Base-by-base conservation (phyloP, 2,329 filamentous ascomycete species). In the Epichloe bromicola region DNA sequence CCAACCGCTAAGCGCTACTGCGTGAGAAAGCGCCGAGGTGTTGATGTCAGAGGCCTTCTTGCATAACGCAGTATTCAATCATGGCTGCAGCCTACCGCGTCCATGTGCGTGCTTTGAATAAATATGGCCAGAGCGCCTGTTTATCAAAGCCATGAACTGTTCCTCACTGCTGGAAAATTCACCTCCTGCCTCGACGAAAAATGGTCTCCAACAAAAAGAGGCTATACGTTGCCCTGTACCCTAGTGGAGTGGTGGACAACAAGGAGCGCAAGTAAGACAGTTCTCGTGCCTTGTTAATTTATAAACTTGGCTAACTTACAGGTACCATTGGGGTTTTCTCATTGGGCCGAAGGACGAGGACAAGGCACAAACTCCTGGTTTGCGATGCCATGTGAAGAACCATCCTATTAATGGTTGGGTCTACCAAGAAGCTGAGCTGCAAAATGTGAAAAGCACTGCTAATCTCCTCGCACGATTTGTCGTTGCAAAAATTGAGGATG, bases 401-500 rank as follows among this genome's bases (percentile, higher is more conserved):
- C 39, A 20, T 1, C 51, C 54, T 0, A 1, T 49, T 5, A 7
- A 42, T 0, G 55, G 52, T 11, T 67, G 64, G 63, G 11, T 55
- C 0, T 66, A 62, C 37, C 61, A 65, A 33, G 60, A 65, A 17
- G 2, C 36, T 0, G 0, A 14, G 7, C 14, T 62, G 1, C 2
- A n/a, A 0, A 55, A 66, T 15, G 56, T 62, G 1, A 54, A 49
- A 19, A 52, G 2, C 40, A 62, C 63, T 2, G 51, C 37, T 23
- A 63, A 26, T 17, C 61, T 71, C 8, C 63, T 73, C 33, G 65
- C 58, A 1, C 67, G 68, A 8, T 50, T 71, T 51, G 3, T 66
- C 12, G 62, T 71, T 49, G 68, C 63, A 36, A 73, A 73, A 55
- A 53, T 73, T 30, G 56, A 59, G 19, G 59, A 72, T 52, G 58